Base-by-base conservation (phyloP, 108 stramenopile species). In the Nitzschia palea region DNA sequence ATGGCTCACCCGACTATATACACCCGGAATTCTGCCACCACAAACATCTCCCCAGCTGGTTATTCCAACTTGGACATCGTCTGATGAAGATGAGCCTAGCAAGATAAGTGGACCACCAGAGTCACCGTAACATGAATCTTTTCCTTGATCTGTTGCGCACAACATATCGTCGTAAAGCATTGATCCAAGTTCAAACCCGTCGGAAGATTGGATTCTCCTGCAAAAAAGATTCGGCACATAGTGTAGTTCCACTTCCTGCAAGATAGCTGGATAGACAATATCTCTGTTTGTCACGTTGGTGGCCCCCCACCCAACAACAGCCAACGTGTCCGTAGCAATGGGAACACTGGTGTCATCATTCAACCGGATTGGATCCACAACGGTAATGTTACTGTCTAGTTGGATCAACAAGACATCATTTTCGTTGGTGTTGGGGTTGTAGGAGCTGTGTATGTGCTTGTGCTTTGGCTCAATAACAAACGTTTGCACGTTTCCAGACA, bases 391-490 rank as follows among this genome's bases (percentile, higher is more conserved):
- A 30, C 33, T 30, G 42, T 59, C 55, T 47, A 71, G 34, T 42
- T 83, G 74, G 4, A 89, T 25, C 50, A 89, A 12, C 70, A 86
- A 64, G 31, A 81, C 79, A 55, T 90, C 89, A 43, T 58, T 60
- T n/a, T 68, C 60, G 2, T 70, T 40, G 31, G 45, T 65, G 0
- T 28, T 15, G 0, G 62, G 36, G 61, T 85, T 63, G 45, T 80
- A 90, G 1, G 27, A 17, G 1, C 84, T 84, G 58, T 87, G 86
- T 4, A 71, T 57, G n/a, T 74, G 68, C 27, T 82, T 67, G 3
- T 59, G 14, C n/a, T n/a, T n/a, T n/a, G n/a, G n/a, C 20, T 73
- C 54, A 4, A 48, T 55, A 20, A 68, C 69, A 1, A 63, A 80
- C 28, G 64, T 43, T 25, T 58, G 68, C 22, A 27, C 50, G 22